Percentiles rank a stretch among this genome's conserved stretches.
These are phyloP conservation scores for Ascosphaera apis DNA, from an alignment of 2,329 filamentous ascomycete genomes.

Conservation along the genomic window DNA sequence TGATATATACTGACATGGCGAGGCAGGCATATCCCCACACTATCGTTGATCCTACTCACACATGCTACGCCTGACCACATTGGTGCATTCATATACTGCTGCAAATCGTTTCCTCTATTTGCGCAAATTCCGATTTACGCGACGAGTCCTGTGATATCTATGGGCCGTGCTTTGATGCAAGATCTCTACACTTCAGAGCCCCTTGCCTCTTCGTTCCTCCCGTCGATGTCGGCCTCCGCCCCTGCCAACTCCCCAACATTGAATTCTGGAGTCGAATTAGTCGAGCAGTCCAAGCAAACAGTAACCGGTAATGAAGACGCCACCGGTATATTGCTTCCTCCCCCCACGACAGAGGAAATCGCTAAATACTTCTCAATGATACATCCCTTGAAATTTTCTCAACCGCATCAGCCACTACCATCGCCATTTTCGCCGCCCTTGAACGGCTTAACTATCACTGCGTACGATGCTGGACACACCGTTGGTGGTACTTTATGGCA, in stretches of 20 bases:
- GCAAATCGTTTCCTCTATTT: slow-evolving; percentile 86
- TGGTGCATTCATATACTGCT: slow-evolving; percentile 85
- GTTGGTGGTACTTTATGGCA: slow-evolving; percentile 97
- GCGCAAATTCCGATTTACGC: slow-evolving; percentile 84
- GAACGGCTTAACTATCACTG: slow-evolving; percentile 80
- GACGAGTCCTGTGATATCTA: slow-evolving; percentile 75
- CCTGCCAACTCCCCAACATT: slow-evolving; percentile 24
- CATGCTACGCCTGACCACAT: slow-evolving; percentile 83
- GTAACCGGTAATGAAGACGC: slow-evolving; percentile 10
- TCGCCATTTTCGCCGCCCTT: slow-evolving; percentile 75
- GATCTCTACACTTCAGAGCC: slow-evolving; percentile 83
- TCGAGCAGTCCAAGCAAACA: slow-evolving; percentile 17
- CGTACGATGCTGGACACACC: slow-evolving; percentile 89
- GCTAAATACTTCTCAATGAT: slow-evolving; percentile 77
- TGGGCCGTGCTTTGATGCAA: slow-evolving; percentile 73
- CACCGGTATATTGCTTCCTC: slow-evolving; percentile 30
- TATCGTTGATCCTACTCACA: slow-evolving; percentile 83
- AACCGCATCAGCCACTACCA: slow-evolving; percentile 72
- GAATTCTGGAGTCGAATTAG: slow-evolving; percentile 13
- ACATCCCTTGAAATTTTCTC: slow-evolving; percentile 85
- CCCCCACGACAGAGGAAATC: slow-evolving; percentile 72
- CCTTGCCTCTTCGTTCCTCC: slow-evolving; percentile 64
- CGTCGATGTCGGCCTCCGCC: slow-evolving; percentile 42
- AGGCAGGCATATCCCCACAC: slow-evolving; percentile 59
- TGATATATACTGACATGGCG: not conserved